Base-by-base conservation (phyloP, 129 eudicot genomes). In the Centella asiatica region DNA sequence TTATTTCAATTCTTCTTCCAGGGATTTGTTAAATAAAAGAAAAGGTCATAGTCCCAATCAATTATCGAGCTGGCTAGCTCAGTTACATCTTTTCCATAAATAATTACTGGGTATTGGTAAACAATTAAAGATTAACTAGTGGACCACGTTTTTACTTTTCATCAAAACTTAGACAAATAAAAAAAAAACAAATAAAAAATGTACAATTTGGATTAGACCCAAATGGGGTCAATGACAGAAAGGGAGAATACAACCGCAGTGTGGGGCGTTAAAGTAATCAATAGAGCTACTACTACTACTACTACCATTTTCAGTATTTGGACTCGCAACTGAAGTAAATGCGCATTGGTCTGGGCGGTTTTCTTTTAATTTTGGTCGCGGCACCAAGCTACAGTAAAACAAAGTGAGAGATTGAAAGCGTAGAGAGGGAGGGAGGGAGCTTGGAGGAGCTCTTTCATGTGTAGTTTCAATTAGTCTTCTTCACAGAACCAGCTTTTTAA, bases 341-440 rank as follows among this genome's bases (percentile, higher is more conserved):
- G 63, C 63, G 63, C 63, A 33, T 33, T 58, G 45, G 46, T 33
- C 18, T 20, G 63, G 45, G 19, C 63, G 63, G 63, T 57, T 34
- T n/a, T 29, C 46, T 22, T 58, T 58, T 58, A 58, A 58, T 58
- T 39, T n/a, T 28, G 23, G 46, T 58, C 34, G 63, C 63, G 34
- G 63, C n/a, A n/a, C 31, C 20, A 58, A 58, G 63, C 63, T 58
- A 58, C 63, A 34, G 63, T 34, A 10, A 34, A 25, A 31, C 62
- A 57, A 25, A 57, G 22, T 17, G n/a, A 8, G 2, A 34, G 63
- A 57, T n/a, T n/a, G 62, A 57, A 9, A 57, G 47, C 2, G n/a
- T 11, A 42, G 46, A 11, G 17, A 25, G 59, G 19, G 33, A n/a
- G 44, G 34, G 63, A 22, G 46, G 0, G 40, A 33, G 45, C 28